Base-by-base conservation (phyloP, 2,329 filamentous ascomycete genomes). In the Aspergillus aculeatinus region DNA sequence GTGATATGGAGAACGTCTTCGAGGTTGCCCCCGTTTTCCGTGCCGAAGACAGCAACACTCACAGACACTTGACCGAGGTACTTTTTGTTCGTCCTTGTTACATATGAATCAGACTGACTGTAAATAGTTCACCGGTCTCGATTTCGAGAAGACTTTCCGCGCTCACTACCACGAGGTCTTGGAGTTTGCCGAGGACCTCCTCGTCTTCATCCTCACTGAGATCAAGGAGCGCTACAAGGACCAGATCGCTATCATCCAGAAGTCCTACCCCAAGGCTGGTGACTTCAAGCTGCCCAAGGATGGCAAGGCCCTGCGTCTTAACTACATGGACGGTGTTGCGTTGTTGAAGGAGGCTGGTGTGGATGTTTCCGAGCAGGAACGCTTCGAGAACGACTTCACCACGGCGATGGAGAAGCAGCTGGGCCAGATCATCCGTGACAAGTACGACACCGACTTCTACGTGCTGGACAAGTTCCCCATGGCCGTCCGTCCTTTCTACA, bases 401-500 rank as follows among this genome's bases (percentile, higher is more conserved):
- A 82, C 80, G 9, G 75, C 79, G 7, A 80, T 81, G 76, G 80
- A 82, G 70, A 82, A 76, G 80, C 90, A 89, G n/a, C 87, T 98
- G 9, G 95, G 95, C 60, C 88, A 87, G 27, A 83, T 98, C 51
- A 87, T 98, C 66, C 89, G 91, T 59, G 84, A 91, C 69, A 97
- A 96, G 80, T 96, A 89, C 83, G 86, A 89, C 74, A 95, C 92
- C 61, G 95, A 99, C 80, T 98, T 98, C 81, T 98, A 96, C 80
- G 89, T 96, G 23, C 85, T 99, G 63, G 94, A 98, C 82, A 95
- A 98, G 79, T 99, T 96, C 83, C 95, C 95, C 49, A 87, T 95
- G 76, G 82, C 83, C 42, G 91, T 95, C 21, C 87, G 95, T 31
- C 94, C 94, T 5, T 96, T 96, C 79, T 98, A 97, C 79, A 92